Percentiles rank a stretch among this genome's conserved stretches.
phyloP scores from a whole-genome alignment of 2,329 filamentous ascomycete genomes.

The Alternaria brassicicola region DNA sequence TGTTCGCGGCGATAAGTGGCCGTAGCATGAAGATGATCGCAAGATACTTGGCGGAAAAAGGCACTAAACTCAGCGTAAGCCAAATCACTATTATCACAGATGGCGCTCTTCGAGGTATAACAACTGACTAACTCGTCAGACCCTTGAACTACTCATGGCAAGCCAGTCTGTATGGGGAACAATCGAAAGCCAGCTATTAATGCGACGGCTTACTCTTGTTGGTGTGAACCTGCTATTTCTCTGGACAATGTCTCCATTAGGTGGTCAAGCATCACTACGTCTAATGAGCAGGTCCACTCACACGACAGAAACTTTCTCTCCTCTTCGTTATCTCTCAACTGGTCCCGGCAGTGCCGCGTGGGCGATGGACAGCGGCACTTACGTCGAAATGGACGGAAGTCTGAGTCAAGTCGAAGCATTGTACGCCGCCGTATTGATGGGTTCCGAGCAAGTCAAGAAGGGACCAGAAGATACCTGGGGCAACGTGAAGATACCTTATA shows the following conservation, averaged over 20 bases:
- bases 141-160: slow-evolving; percentile 43
- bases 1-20: slow-evolving; percentile 46
- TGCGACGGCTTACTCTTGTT: slow-evolving; percentile 39
- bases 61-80: slow-evolving; percentile 39
- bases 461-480: too few relatives aligned
- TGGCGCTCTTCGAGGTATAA: neutral
- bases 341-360: slow-evolving; percentile 34
- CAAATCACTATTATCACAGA: neutral
- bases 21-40: slow-evolving; percentile 47
- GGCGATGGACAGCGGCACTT: too few relatives aligned
- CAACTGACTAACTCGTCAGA: slow-evolving; percentile 24
- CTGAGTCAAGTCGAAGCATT: too few relatives aligned
- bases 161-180: slow-evolving; percentile 49
- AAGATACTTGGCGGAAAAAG: slow-evolving; percentile 42
- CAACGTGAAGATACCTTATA: too few relatives aligned
- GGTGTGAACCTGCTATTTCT: slow-evolving; percentile 43
- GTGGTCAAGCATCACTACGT: slow-evolving; percentile 47
- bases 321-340: slow-evolving; percentile 40
- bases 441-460: too few relatives aligned
- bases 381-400: too few relatives aligned
- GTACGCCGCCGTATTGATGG: too few relatives aligned
- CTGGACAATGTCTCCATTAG: slow-evolving; percentile 47
- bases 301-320: too few relatives aligned
- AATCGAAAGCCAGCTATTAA: slow-evolving; percentile 41
- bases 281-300: slow-evolving; percentile 22